Evolutionary conservation across 352 stramenopile species (phyloP), one percentile per base, ranked within the genome.

Genomic region (Phytophthora litchii): DNA sequence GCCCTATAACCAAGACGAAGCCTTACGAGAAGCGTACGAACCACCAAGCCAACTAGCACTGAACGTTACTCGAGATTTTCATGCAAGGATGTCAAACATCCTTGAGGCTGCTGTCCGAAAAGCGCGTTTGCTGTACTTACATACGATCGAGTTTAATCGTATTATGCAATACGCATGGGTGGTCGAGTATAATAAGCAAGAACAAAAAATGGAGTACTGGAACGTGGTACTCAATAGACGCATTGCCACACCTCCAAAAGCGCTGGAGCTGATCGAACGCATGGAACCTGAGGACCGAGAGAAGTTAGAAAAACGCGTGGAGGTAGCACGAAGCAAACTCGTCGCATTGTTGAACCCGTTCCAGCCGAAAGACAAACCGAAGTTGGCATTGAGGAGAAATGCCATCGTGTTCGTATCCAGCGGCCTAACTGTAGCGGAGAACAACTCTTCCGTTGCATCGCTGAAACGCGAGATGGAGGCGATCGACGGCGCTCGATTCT

Each of bases 151-250:
- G 55, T 92, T 86, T 47, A 72, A 82, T 17, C 76, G 83, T n/a
- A 74, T 92, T 25, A 54, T 65, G n/a, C 74, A 81, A 21, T 86
- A 81, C 38, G 80, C 83, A 4, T 92, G 83, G 83, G 68, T 90
- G 5, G 76, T 76, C 10, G 80, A 89, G 19, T 86, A 67, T 59
- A 86, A 90, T 62, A 80, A 84, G 38, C 50, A 40, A 3, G 64
- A 75, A 42, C 42, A 87, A 35, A 72, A 75, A 34, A 43, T 70
- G 14, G 80, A 92, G 64, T 90, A 78, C 54, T 92, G 83, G 83
- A 90, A 92, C 40, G 78, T 92, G 7, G 83, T 92, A 17, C 67
- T 87, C 7, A 89, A 92, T 61, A 75, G 66, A 40, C 68, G 78
- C n/a, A 74, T 76, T 10, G 51, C 79, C 35, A 71, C 68, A 3